Base-by-base conservation (phyloP, 73 alveolate species). In the Paramecium octaurelia region DNA sequence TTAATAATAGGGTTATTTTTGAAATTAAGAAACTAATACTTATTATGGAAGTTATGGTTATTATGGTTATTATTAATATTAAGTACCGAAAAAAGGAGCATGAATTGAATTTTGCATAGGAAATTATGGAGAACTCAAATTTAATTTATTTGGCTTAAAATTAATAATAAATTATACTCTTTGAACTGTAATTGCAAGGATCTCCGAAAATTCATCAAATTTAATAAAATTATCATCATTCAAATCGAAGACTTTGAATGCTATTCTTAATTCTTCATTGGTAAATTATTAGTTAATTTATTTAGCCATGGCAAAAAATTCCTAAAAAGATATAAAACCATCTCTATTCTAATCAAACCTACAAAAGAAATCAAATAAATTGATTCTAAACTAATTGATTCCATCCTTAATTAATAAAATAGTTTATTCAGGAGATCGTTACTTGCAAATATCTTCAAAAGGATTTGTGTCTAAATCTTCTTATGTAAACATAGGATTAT, bases 191-290 rank as follows among this genome's bases (percentile, higher is more conserved):
- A 80, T 44, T 23, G 48, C 57, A 40, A 80, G 57, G 2, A 80
- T 42, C 10, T 80, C 46, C 21, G 43, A 44, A 48, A 80, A 23
- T 80, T 80, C 91, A 0, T 31, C 57, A 80, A 43, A 80, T 27
- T 59, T 23, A 23, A 80, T 80, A 9, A 10, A 80, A 42, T 80
- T 80, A 80, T 80, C 91, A 10, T 80, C 91, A 46, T 80, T 80
- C 10, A 80, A 48, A 80, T 80, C 91, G 46, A 80, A 80, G 16
- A 80, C 57, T 42, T 46, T 80, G n/a, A 80, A 80, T 18, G 57
- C 57, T 23, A 31, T n/a, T 14, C 42, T 23, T 27, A 80, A 23
- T 46, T 80, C 91, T 46, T 80, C 73, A 21, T 40, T 80, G 12
- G 70, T 80, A 10, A 48, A 23, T 31, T 20, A 29, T n/a, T 80